Percentiles rank a stretch among this genome's conserved stretches.
Conservation (phyloP, 768 basidiomycete species). For the Trichaptum fuscoviolaceum region DNA sequence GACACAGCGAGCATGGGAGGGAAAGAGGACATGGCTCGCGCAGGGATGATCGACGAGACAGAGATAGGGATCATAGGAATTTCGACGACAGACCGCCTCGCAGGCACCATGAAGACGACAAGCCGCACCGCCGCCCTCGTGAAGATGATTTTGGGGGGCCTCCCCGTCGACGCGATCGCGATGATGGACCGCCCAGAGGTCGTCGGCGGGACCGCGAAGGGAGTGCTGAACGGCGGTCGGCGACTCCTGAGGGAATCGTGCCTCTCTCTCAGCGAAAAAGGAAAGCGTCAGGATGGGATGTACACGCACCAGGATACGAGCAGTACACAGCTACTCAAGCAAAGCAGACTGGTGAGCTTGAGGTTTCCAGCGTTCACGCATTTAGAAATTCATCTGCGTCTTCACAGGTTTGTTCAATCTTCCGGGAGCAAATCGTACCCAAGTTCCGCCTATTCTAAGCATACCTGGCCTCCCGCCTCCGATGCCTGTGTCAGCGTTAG, state of each 20-base stretch:
- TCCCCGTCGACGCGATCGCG: slow-evolving; percentile 25
- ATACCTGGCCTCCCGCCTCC: slow-evolving; percentile 80
- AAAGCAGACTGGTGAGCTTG: slow-evolving; percentile 84
- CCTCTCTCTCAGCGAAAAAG: slow-evolving; percentile 83
- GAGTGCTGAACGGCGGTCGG: slow-evolving; percentile 76
- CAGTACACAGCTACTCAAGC: slow-evolving; percentile 93
- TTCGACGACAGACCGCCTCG: slow-evolving; percentile 40
- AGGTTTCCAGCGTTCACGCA: background rate
- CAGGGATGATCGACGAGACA: slow-evolving; percentile 25
- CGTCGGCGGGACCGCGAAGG: slow-evolving; percentile 53
- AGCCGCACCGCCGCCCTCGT: slow-evolving; percentile 11
- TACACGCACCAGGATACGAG: slow-evolving; percentile 93
- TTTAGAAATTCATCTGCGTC: slow-evolving; percentile 12
- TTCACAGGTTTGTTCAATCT: slow-evolving; percentile 86
- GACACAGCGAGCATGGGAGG: slow-evolving; percentile 47
- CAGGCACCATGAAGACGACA: slow-evolving; percentile 34
- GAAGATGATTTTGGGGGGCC: slow-evolving; percentile 18
- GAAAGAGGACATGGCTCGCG: slow-evolving; percentile 34
- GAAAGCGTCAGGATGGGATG: slow-evolving; percentile 93
- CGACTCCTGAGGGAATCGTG: slow-evolving; percentile 81
- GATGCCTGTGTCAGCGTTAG: slow-evolving; percentile 78
- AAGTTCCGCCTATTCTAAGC: slow-evolving; percentile 75
- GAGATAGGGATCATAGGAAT: slow-evolving; percentile 31
- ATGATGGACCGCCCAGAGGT: slow-evolving; percentile 36
- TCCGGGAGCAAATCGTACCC: slow-evolving; percentile 89